Evolutionary conservation across 2,329 filamentous ascomycete species (phyloP).

Genomic region (Colletotrichum trifolii): DNA sequence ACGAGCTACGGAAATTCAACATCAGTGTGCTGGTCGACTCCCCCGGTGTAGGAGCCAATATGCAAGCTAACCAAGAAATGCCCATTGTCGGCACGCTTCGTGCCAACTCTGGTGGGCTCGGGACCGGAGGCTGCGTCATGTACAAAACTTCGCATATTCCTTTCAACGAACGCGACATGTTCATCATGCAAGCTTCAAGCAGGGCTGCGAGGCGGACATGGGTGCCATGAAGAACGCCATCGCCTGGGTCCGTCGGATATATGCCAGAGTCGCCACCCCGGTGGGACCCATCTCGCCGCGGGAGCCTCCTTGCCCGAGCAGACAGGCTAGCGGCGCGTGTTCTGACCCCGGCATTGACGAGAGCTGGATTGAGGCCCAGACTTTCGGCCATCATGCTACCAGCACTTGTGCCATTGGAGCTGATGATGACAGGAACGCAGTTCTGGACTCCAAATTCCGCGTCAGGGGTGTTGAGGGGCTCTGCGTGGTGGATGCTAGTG

Average conservation of each 20-base stretch:
- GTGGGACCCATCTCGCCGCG: slow-evolving; percentile 37
- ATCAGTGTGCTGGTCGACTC: slow-evolving; percentile 58
- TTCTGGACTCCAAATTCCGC: slow-evolving; percentile 66
- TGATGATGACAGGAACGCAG: slow-evolving; percentile 63
- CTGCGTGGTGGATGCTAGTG: slow-evolving; percentile 72
- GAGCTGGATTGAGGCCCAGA: slow-evolving; percentile 51
- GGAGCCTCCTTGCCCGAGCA: slow-evolving; percentile 38
- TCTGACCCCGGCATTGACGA: slow-evolving; percentile 55
- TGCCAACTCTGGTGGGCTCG: slow-evolving; percentile 36
- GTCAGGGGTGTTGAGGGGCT: slow-evolving; percentile 66
- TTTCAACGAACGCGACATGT: slow-evolving; percentile 60
- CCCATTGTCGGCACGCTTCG: slow-evolving; percentile 43
- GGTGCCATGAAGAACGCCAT: slow-evolving; percentile 49
- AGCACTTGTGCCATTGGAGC: slow-evolving; percentile 67
- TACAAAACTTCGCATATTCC: slow-evolving; percentile 40
- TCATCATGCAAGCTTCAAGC: slow-evolving; percentile 64
- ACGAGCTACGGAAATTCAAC: slow-evolving; percentile 53
- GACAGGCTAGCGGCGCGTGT: slow-evolving; percentile 37
- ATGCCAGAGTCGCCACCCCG: slow-evolving; percentile 36
- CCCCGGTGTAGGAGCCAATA: slow-evolving; percentile 61
- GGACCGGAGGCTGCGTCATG: slow-evolving; percentile 44
- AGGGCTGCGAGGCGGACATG: slow-evolving; percentile 58
- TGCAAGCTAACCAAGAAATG: slow-evolving; percentile 57
- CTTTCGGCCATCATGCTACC: slow-evolving; percentile 68
- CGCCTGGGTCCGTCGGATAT: slow-evolving; percentile 44